These are phyloP conservation scores for Keithomyces neogunnii DNA, from an alignment of 2,329 filamentous ascomycete genomes.

Conservation along the genomic window DNA sequence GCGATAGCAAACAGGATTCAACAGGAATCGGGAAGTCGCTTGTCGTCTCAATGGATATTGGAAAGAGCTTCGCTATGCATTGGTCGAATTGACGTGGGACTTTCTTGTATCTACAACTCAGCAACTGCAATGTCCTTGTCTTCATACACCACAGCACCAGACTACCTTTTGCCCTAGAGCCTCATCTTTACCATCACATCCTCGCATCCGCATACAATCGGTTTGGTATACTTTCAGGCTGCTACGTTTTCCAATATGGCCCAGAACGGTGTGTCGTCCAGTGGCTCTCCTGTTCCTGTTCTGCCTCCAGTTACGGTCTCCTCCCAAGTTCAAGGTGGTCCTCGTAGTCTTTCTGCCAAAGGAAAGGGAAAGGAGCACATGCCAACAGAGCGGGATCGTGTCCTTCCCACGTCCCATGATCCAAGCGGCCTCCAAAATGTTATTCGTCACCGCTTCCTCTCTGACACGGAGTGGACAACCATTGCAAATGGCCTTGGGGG, in stretches of 20 bases:
- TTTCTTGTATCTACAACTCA: neutral
- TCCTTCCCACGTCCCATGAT: conserved; percentile 3
- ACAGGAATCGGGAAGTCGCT: neutral
- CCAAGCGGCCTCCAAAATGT: conserved; percentile 10
- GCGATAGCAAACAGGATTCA: neutral
- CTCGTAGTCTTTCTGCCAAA: neutral
- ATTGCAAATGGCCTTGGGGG: conserved; percentile 40
- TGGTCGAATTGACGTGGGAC: neutral
- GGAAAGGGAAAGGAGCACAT: neutral
- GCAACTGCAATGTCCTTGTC: neutral
- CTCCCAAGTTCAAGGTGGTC: neutral
- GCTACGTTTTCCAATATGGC: conserved; percentile 8
- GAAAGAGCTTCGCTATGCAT: no score
- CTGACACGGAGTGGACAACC: conserved; percentile 34
- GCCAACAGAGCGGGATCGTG: neutral
- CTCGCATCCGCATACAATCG: neutral
- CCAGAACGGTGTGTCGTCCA: neutral
- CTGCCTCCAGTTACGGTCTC: conserved; percentile 7
- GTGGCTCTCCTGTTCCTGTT: conserved; percentile 3
- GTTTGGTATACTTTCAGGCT: no score
- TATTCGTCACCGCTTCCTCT: conserved; percentile 29
- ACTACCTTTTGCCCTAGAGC: neutral
- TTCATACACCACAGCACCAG: neutral
- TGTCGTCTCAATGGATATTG: no score
- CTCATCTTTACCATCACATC: neutral